A percentile compares a stretch with the other conserved stretches of the same genome.
Evolutionary conservation across 2,329 filamentous ascomycete genomes (phyloP).

Genomic region (Stemphylium beticola): DNA sequence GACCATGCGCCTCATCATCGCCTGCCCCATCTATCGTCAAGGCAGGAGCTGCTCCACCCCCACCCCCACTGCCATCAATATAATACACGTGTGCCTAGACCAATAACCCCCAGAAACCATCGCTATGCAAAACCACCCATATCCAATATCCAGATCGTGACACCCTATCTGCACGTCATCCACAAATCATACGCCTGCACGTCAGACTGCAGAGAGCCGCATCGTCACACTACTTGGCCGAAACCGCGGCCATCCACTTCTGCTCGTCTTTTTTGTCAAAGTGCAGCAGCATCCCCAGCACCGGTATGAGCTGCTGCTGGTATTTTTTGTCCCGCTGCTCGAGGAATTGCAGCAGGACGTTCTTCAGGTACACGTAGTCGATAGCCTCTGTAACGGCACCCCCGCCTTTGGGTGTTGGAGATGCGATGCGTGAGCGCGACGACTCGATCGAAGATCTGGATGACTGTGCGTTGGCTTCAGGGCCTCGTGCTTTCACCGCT

Average conservation of each 20-base stretch:
- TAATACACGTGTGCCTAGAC: slow-evolving; percentile 2
- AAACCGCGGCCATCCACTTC: slow-evolving; percentile 82
- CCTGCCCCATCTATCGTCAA: neutral
- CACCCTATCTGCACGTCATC: slow-evolving; percentile 7
- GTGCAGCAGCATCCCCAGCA: slow-evolving; percentile 75
- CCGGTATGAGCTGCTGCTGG: slow-evolving; percentile 76
- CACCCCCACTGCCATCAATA: slow-evolving; percentile 1
- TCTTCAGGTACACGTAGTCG: slow-evolving; percentile 77
- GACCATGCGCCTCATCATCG: neutral
- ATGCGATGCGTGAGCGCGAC: slow-evolving; percentile 53
- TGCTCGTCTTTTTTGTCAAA: slow-evolving; percentile 84
- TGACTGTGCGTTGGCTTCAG: slow-evolving; percentile 58
- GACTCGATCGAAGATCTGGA: slow-evolving; percentile 67
- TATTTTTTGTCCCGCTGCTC: slow-evolving; percentile 80
- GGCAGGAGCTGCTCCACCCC: neutral
- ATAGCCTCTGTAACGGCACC: slow-evolving; percentile 45
- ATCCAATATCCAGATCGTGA: neutral
- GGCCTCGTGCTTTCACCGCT: slow-evolving; percentile 50
- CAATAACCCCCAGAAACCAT: slow-evolving; percentile 6
- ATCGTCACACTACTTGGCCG: slow-evolving; percentile 47
- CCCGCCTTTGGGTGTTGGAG: slow-evolving; percentile 53
- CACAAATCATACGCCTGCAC: slow-evolving; percentile 9
- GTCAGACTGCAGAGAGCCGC: slow-evolving; percentile 21
- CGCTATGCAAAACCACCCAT: slow-evolving; percentile 17
- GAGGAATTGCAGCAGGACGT: slow-evolving; percentile 79